These are phyloP conservation scores for Ceratocystis albifundus DNA, from an alignment of 2,329 filamentous ascomycete genomes.

Conservation along the genomic window DNA sequence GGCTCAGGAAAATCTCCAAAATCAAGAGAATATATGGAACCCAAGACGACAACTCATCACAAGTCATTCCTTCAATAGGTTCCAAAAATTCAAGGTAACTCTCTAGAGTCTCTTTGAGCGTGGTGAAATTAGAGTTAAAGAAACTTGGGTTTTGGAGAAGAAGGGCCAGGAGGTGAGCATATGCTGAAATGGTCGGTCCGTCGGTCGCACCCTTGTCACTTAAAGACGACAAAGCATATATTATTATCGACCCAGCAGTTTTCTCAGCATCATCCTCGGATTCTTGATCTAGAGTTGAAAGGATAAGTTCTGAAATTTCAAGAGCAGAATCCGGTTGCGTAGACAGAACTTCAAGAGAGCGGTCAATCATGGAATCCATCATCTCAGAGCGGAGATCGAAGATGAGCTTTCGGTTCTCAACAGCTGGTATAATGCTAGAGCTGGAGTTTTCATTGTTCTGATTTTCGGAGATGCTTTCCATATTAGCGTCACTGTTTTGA, in stretches of 20 bases:
- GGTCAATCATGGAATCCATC: constrained; percentile 69
- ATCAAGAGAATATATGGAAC: constrained; percentile 82
- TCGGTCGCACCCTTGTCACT: constrained; percentile 50
- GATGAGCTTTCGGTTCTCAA: constrained; percentile 31
- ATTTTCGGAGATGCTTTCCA: constrained; percentile 25
- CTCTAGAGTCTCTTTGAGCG: constrained; percentile 63
- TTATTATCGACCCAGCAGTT: constrained; percentile 64
- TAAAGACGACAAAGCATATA: constrained; percentile 68
- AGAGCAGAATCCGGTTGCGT: constrained; percentile 81
- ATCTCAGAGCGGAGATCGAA: constrained; percentile 55
- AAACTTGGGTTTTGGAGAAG: constrained; percentile 74
- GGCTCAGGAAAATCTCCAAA: constrained; percentile 77
- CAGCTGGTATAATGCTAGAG: neutral
- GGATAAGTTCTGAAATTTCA: constrained; percentile 78
- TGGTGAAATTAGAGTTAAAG: constrained; percentile 62
- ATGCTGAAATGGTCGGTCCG: constrained; percentile 60
- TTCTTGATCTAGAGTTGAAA: constrained; percentile 54
- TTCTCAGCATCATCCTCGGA: constrained; percentile 35
- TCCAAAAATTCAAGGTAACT: constrained; percentile 71
- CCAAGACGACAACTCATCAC: constrained; percentile 80
- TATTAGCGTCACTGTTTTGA: constrained; percentile 20
- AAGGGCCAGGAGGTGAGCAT: constrained; percentile 81
- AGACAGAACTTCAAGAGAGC: constrained; percentile 80
- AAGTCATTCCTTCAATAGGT: constrained; percentile 51
- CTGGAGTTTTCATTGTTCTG: constrained; percentile 26